Percentiles rank a stretch among this genome's conserved stretches.
These are phyloP conservation scores for Kodamaea fungicola DNA, from an alignment of 1,139 yeast genomes.

Conservation along the genomic window DNA sequence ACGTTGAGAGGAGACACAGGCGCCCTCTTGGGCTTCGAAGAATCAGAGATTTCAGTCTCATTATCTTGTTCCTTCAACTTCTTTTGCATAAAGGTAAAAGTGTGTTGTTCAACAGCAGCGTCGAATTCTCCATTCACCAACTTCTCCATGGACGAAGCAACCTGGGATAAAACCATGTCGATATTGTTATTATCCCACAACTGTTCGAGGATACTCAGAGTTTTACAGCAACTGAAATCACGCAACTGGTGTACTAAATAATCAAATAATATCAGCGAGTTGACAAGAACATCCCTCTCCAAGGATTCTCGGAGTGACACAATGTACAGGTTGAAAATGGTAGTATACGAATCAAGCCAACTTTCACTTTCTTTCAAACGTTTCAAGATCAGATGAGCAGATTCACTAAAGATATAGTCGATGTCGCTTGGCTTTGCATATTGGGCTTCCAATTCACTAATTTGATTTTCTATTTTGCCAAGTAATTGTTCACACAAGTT, in stretches of 20 bases:
- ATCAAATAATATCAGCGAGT: slow-evolving; percentile 51
- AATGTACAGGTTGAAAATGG: slow-evolving; percentile 38
- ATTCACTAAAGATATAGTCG: slow-evolving; percentile 44
- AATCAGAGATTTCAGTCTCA: neutral
- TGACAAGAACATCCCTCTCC: slow-evolving; percentile 52
- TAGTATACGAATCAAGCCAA: slow-evolving; percentile 49
- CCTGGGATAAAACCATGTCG: slow-evolving; percentile 5
- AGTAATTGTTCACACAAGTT: slow-evolving; percentile 23
- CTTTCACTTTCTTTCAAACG: slow-evolving; percentile 49
- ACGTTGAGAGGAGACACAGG: slow-evolving; percentile 28
- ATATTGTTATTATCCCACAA: neutral
- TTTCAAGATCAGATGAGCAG: slow-evolving; percentile 39
- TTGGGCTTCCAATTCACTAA: slow-evolving; percentile 48
- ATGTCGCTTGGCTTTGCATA: slow-evolving; percentile 50
- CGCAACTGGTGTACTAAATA: slow-evolving; percentile 30
- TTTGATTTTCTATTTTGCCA: slow-evolving; percentile 34
- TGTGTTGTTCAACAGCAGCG: slow-evolving; percentile 26
- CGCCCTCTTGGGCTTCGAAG: slow-evolving; percentile 16
- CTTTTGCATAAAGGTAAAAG: slow-evolving; percentile 30
- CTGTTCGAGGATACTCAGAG: slow-evolving; percentile 7
- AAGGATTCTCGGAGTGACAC: slow-evolving; percentile 42
- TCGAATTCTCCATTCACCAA: slow-evolving; percentile 40
- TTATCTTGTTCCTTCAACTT: slow-evolving; percentile 15
- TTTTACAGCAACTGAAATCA: slow-evolving; percentile 15
- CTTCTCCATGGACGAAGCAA: slow-evolving; percentile 18